Conservation (phyloP, 2,329 filamentous ascomycete species). For the Ustulina deusta region DNA sequence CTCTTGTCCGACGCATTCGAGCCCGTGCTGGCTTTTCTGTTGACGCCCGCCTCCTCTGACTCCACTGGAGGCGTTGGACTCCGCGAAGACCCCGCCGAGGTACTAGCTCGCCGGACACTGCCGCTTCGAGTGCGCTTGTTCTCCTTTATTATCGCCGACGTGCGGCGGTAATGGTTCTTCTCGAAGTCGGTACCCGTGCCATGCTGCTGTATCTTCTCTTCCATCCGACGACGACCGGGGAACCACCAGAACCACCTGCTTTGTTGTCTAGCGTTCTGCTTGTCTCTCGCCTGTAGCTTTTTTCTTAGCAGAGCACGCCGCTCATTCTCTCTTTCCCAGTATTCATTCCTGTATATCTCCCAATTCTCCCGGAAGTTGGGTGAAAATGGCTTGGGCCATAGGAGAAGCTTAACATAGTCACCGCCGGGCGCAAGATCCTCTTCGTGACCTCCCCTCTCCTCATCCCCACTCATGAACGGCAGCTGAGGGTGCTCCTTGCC, state of each 20-base stretch:
- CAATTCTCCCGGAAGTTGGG: slow-evolving; percentile 96
- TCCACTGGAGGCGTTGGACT: slow-evolving; percentile 64
- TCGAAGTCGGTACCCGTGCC: slow-evolving; percentile 46
- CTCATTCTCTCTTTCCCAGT: slow-evolving; percentile 98
- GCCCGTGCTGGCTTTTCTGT: slow-evolving; percentile 61
- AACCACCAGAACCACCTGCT: slow-evolving; percentile 89
- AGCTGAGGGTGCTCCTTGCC: slow-evolving; percentile 56
- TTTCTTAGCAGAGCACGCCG: slow-evolving; percentile 78
- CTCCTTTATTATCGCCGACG: slow-evolving; percentile 59
- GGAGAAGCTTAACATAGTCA: slow-evolving; percentile 88
- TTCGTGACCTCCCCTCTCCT: slow-evolving; percentile 78
- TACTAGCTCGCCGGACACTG: slow-evolving; percentile 65
- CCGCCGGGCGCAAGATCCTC: slow-evolving; percentile 92
- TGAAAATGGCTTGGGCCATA: slow-evolving; percentile 94
- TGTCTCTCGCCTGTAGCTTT: slow-evolving; percentile 76
- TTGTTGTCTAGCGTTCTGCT: slow-evolving; percentile 73
- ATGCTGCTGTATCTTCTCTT: slow-evolving; percentile 44
- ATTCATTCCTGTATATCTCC: slow-evolving; percentile 93
- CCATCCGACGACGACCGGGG: slow-evolving; percentile 73
- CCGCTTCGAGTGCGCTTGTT: slow-evolving; percentile 63
- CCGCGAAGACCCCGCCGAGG: slow-evolving; percentile 61
- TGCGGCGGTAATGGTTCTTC: slow-evolving; percentile 57
- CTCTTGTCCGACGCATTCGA: slow-evolving; percentile 63
- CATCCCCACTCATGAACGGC: slow-evolving; percentile 59
- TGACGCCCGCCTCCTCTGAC: slow-evolving; percentile 53